Percentiles rank a stretch among this genome's conserved stretches.
phyloP scores from a whole-genome alignment of 2,329 filamentous ascomycete genomes.

The Aspergillus tanneri region DNA sequence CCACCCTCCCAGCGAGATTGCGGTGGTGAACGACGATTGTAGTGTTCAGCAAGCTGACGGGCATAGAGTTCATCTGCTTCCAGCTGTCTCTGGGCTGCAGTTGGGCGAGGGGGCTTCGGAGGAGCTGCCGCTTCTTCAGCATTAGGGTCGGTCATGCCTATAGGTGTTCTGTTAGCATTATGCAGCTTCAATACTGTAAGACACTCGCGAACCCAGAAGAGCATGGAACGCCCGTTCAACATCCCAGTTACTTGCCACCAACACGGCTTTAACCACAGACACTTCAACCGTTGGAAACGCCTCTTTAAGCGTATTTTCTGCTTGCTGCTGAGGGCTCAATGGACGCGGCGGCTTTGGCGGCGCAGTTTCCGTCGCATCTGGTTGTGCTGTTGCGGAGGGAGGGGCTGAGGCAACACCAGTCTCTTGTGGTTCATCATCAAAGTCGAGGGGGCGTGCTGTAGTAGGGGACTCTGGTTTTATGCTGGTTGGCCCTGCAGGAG shows the following conservation, averaged over 20 bases:
- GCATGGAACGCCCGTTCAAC: conserved; percentile 96
- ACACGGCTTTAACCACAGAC: conserved; percentile 79
- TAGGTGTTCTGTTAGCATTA: conserved; percentile 7
- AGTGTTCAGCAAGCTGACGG: conserved; percentile 88
- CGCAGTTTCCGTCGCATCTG: conserved; percentile 39
- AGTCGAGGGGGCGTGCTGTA: conserved; percentile 57
- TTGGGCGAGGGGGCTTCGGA: conserved; percentile 75
- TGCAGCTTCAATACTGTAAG: neutral
- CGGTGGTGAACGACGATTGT: conserved; percentile 55
- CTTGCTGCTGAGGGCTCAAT: conserved; percentile 76
- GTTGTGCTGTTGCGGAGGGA: conserved; percentile 26
- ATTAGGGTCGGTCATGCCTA: conserved; percentile 78
- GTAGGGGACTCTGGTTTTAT: conserved; percentile 53
- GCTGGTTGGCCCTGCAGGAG: conserved; percentile 29
- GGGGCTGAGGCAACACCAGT: conserved; percentile 33
- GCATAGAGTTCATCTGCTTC: conserved; percentile 91
- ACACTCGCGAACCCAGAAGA: conserved; percentile 64
- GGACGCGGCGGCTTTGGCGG: conserved; percentile 86
- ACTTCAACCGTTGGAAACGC: conserved; percentile 85
- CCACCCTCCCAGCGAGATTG: conserved; percentile 34
- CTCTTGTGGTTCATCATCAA: conserved; percentile 57
- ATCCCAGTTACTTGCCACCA: conserved; percentile 79
- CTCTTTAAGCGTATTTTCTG: conserved; percentile 83
- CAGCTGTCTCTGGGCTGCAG: conserved; percentile 71
- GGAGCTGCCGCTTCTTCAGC: conserved; percentile 65